Evolutionary conservation across 345 rosid species (phyloP).

Genomic region (Stellera chamaejasme): DNA sequence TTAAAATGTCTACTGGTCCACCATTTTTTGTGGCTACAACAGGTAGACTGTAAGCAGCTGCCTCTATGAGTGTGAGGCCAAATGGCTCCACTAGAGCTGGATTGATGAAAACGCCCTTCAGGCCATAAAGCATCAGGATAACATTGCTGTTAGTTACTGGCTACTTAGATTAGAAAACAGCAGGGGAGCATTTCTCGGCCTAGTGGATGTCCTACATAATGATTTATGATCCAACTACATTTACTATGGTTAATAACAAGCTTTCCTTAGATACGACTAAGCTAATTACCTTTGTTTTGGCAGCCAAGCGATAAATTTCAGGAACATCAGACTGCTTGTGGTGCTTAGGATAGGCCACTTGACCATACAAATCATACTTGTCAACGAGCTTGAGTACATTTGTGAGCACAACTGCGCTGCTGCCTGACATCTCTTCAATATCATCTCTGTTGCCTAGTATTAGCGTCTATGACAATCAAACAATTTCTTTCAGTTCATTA

Average conservation of each 20-base stretch:
- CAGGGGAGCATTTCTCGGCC: no score
- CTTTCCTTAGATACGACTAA: no score
- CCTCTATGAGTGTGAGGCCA: slow-evolving; percentile 68
- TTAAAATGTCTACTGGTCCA: slow-evolving; percentile 60
- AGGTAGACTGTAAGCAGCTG: slow-evolving; percentile 65
- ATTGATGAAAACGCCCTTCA: slow-evolving; percentile 68
- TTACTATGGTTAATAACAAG: no score
- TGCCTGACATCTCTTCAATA: slow-evolving; percentile 54
- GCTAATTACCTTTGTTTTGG: slow-evolving; percentile 50
- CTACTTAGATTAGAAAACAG: no score
- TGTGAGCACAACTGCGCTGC: slow-evolving; percentile 48
- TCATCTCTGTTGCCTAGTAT: slow-evolving; percentile 61
- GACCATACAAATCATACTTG: slow-evolving; percentile 60
- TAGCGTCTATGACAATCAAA: slow-evolving; percentile 35
- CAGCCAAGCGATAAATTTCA: slow-evolving; percentile 60
- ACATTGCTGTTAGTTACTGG: no score
- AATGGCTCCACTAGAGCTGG: slow-evolving; percentile 74
- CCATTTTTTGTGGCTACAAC: slow-evolving; percentile 67
- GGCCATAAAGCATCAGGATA: slow-evolving; percentile 16
- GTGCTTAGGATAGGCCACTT: slow-evolving; percentile 68
- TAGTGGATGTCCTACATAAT: no score
- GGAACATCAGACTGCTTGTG: slow-evolving; percentile 71
- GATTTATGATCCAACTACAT: no score
- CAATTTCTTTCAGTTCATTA: no score
- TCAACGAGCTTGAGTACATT: slow-evolving; percentile 58